Evolutionary conservation across 73 alveolate species (phyloP).

Genomic region (Paramecium bursaria): DNA sequence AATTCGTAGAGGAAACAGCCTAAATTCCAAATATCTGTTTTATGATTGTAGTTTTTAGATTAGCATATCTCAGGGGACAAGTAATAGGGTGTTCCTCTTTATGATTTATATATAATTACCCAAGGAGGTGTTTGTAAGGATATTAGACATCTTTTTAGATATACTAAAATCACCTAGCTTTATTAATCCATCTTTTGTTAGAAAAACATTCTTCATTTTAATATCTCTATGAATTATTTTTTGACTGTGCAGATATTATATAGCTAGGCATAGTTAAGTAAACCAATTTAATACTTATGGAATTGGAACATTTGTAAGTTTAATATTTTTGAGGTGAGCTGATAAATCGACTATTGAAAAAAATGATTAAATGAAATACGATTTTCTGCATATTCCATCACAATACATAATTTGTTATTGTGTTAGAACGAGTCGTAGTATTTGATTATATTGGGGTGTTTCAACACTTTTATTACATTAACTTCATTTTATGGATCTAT

Average conservation of each 20-base stretch:
- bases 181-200: conserved; percentile 81
- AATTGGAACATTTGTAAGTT: neutral
- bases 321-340: neutral
- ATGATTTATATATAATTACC: conserved; percentile 28
- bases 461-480: conserved; percentile 69
- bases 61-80: conserved; percentile 76
- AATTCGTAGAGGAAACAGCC: conserved; percentile 73
- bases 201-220: conserved; percentile 87
- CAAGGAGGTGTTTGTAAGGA: conserved; percentile 42
- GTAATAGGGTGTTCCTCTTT: conserved; percentile 78
- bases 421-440: conserved; percentile 74
- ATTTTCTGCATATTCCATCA: conserved; percentile 81
- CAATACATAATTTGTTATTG: conserved; percentile 75
- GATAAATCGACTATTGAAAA: conserved; percentile 66
- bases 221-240: conserved; percentile 94
- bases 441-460: conserved; percentile 77
- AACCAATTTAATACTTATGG: conserved; percentile 55
- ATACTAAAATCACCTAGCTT: conserved; percentile 71
- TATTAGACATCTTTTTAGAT: conserved; percentile 52
- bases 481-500: conserved; percentile 76
- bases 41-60: conserved; percentile 61
- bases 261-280: conserved; percentile 87
- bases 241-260: conserved; percentile 88
- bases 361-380: conserved; percentile 42
- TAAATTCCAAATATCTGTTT: conserved; percentile 76